phyloP scores from a whole-genome alignment of 176 grass and related monocot species.

The Saccharum officinarum region DNA sequence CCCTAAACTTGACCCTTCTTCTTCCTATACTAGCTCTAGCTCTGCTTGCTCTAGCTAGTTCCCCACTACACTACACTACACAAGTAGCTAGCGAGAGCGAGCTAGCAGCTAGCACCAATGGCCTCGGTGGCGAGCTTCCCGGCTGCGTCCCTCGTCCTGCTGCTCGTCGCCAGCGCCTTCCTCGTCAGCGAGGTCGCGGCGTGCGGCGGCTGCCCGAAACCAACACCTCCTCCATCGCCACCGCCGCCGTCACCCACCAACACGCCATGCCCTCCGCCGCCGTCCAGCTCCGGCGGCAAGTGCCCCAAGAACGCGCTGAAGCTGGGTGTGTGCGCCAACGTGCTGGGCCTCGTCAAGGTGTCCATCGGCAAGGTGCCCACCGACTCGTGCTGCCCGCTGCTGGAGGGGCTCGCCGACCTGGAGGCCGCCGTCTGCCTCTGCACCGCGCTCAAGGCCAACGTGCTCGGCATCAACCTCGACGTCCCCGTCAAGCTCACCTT shows the following conservation, averaged over 20 bases:
- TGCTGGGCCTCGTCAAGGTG: slow-evolving; percentile 25
- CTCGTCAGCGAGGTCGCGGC: not conserved
- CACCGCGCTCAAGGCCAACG: slow-evolving; percentile 62
- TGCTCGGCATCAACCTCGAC: slow-evolving; percentile 49
- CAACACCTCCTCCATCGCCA: slow-evolving; percentile 11
- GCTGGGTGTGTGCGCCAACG: slow-evolving; percentile 50
- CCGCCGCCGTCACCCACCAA: not conserved
- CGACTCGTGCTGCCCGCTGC: slow-evolving; percentile 47
- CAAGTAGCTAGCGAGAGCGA: not conserved
- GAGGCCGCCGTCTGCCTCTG: slow-evolving; percentile 93
- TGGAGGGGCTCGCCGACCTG: slow-evolving; percentile 73
- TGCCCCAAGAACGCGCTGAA: slow-evolving; percentile 50
- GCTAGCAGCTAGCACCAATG: not conserved
- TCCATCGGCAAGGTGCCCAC: slow-evolving; percentile 26
- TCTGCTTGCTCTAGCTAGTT: not conserved
- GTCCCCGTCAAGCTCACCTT: slow-evolving; percentile 56
- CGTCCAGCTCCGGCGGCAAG: not conserved
- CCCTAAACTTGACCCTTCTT: no score
- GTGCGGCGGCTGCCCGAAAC: slow-evolving; percentile 17
- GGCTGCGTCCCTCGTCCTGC: not conserved
- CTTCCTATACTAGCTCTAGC: no score
- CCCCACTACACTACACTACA: not conserved
- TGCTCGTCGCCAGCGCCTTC: slow-evolving; percentile 13
- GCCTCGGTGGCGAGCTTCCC: not conserved
- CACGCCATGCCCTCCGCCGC: not conserved